phyloP scores from a whole-genome alignment of 352 stramenopile genomes.

The Globisporangium viniferum region DNA sequence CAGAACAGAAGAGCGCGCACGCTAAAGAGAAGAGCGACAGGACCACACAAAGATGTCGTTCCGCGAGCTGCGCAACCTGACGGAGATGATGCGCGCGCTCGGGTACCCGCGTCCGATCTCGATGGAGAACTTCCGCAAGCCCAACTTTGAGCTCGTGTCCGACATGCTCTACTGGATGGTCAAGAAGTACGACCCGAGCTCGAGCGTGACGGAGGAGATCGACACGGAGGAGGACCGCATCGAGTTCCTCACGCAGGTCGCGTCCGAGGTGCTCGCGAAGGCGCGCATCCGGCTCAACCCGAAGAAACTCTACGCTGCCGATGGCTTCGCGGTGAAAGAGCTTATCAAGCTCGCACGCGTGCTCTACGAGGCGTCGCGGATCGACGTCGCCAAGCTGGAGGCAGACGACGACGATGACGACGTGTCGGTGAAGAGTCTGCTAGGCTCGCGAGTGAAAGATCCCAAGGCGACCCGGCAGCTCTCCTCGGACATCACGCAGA shows the following conservation, averaged over 20 bases:
- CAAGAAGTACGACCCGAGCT: constrained; percentile 88
- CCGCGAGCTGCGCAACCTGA: constrained; percentile 90
- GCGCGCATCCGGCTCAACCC: constrained; percentile 92
- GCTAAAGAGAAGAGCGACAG: not conserved
- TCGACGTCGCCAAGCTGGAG: constrained; percentile 56
- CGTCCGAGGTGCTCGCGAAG: constrained; percentile 83
- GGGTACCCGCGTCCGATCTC: constrained; percentile 90
- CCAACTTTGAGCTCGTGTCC: constrained; percentile 97
- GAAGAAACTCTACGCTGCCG: constrained; percentile 95
- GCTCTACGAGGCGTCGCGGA: constrained; percentile 88
- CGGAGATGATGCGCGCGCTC: constrained; percentile 94
- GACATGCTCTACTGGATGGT: constrained; percentile 97
- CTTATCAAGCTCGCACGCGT: constrained; percentile 93
- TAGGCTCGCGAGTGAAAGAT: constrained; percentile 81
- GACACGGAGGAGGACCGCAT: constrained; percentile 94
- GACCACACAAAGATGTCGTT: constrained; percentile 58
- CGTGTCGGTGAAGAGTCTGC: constrained; percentile 62
- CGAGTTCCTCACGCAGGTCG: constrained; percentile 90
- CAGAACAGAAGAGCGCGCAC: not conserved
- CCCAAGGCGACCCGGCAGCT: constrained; percentile 89
- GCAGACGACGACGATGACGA: constrained; percentile 72
- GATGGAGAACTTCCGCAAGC: constrained; percentile 94
- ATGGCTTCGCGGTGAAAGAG: constrained; percentile 92
- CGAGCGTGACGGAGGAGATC: constrained; percentile 90
- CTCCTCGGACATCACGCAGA: constrained; percentile 93